These are phyloP conservation scores for Globisporangium echinulatum DNA, from an alignment of 352 stramenopile genomes.

Conservation along the genomic window DNA sequence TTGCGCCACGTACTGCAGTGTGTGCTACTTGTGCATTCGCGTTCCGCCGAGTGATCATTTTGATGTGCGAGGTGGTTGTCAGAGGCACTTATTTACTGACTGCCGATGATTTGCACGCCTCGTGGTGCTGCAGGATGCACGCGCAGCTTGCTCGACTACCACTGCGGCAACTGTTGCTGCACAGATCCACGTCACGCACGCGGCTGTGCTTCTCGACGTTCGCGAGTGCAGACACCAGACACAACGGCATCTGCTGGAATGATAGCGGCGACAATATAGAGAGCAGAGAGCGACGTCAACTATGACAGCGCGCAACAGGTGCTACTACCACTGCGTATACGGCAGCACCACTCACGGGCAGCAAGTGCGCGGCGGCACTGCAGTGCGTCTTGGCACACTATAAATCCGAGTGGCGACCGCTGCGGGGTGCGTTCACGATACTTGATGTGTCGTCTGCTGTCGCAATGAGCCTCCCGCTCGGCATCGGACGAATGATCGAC, in stretches of 20 bases:
- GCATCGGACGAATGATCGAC: slow-evolving; percentile 82
- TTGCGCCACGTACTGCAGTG: not conserved
- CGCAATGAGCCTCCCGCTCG: slow-evolving; percentile 72
- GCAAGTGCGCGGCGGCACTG: slow-evolving; percentile 16
- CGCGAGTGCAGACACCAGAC: too few species aligned
- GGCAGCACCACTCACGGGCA: not conserved
- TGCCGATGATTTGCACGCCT: not conserved
- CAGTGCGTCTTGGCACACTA: slow-evolving; percentile 52
- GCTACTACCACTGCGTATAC: too few species aligned
- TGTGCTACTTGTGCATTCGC: not conserved
- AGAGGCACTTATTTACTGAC: not conserved
- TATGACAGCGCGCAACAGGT: not conserved
- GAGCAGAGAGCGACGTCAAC: not conserved
- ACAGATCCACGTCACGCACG: not conserved
- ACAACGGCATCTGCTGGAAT: not conserved
- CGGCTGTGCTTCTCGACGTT: not conserved
- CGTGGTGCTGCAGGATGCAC: too few species aligned
- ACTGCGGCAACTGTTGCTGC: not conserved
- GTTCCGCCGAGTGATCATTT: not conserved
- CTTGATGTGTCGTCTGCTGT: slow-evolving; percentile 64
- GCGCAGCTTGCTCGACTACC: not conserved
- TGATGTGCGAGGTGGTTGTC: not conserved
- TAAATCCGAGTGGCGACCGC: slow-evolving; percentile 56
- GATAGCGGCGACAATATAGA: not conserved
- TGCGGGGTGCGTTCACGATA: slow-evolving; percentile 55